Percentiles rank a stretch among this genome's conserved stretches.
phyloP scores from a whole-genome alignment of 208 protist species.

The Novymonas esmeraldas region DNA sequence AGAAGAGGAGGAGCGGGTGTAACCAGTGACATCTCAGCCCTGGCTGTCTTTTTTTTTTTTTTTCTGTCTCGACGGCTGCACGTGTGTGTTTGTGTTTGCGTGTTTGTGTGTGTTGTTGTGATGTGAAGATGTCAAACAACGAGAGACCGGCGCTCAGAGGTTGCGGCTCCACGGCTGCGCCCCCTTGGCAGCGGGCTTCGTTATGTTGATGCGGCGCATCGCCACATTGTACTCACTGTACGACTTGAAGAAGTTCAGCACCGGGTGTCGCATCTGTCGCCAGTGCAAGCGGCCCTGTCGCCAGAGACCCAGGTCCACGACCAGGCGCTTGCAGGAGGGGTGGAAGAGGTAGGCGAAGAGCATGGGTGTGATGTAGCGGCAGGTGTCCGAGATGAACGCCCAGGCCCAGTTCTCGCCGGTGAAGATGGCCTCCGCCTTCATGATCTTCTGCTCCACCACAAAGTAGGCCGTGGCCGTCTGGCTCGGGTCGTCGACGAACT shows the following conservation, averaged over 20 bases:
- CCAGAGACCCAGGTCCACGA: constrained; percentile 70
- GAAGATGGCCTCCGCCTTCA: constrained; percentile 85
- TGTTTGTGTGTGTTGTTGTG: no score
- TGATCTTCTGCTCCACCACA: constrained; percentile 86
- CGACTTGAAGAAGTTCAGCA: constrained; percentile 88
- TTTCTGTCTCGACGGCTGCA: no score
- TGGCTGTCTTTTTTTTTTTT: no score
- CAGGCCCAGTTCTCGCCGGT: constrained; percentile 90
- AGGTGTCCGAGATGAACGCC: constrained; percentile 88
- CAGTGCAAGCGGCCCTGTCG: constrained; percentile 66
- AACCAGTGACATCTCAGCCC: no score
- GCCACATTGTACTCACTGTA: constrained; percentile 84
- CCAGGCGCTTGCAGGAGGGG: constrained; percentile 70
- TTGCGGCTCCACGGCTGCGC: constrained; percentile 81
- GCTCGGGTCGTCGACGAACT: constrained; percentile 87
- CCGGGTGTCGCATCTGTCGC: constrained; percentile 81
- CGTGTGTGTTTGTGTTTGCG: no score
- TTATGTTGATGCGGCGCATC: constrained; percentile 81
- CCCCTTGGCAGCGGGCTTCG: constrained; percentile 71
- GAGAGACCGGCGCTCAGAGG: constrained; percentile 53
- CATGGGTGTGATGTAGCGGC: constrained; percentile 74
- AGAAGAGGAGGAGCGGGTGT: no score
- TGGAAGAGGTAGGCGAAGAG: constrained; percentile 76
- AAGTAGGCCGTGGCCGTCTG: constrained; percentile 70
- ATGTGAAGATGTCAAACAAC: background rate